These are phyloP conservation scores for Tolypocladium endophyticum DNA, from an alignment of 2,329 filamentous ascomycete species.

Conservation along the genomic window DNA sequence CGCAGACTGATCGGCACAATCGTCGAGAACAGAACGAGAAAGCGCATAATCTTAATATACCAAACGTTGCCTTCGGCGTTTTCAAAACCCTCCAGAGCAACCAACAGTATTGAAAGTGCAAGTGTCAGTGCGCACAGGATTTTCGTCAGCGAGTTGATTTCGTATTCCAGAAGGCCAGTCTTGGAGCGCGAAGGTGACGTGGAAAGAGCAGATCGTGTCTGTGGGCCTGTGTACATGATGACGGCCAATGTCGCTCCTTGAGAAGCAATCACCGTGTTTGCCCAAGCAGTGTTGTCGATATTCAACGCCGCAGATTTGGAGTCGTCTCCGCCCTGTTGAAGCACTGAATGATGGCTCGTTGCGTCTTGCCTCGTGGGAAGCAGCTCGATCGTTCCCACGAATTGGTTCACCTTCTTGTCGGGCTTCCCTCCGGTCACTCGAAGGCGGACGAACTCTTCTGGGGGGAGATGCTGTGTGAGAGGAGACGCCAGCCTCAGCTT, in stretches of 20 bases:
- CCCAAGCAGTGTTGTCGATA: constrained; percentile 98
- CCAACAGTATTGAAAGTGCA: constrained; percentile 74
- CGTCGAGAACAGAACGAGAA: constrained; percentile 95
- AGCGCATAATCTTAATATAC: constrained; percentile 98
- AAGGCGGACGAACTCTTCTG: constrained; percentile 59
- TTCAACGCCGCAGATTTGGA: constrained; percentile 61
- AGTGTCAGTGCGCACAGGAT: constrained; percentile 87
- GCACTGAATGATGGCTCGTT: constrained; percentile 28
- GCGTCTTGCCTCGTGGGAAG: constrained; percentile 41
- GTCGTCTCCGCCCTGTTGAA: constrained; percentile 21
- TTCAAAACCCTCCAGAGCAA: constrained; percentile 75
- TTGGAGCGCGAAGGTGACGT: constrained; percentile 89
- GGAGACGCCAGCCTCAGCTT: constrained; percentile 84
- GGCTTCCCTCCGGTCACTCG: constrained; percentile 78
- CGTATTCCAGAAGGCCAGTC: constrained; percentile 83
- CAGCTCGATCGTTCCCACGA: constrained; percentile 79
- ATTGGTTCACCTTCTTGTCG: constrained; percentile 90
- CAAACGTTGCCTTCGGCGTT: constrained; percentile 57
- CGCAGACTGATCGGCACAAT: constrained; percentile 96
- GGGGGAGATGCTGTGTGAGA: constrained; percentile 67
- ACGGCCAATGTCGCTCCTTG: constrained; percentile 81
- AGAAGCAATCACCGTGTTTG: constrained; percentile 92
- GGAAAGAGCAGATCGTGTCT: constrained; percentile 88
- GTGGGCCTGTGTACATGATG: constrained; percentile 87
- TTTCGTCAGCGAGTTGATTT: constrained; percentile 95